Percentiles rank a stretch among this genome's conserved stretches.
phyloP scores from a whole-genome alignment of 257 asterid species.

The Nicotiana obtusifolia region DNA sequence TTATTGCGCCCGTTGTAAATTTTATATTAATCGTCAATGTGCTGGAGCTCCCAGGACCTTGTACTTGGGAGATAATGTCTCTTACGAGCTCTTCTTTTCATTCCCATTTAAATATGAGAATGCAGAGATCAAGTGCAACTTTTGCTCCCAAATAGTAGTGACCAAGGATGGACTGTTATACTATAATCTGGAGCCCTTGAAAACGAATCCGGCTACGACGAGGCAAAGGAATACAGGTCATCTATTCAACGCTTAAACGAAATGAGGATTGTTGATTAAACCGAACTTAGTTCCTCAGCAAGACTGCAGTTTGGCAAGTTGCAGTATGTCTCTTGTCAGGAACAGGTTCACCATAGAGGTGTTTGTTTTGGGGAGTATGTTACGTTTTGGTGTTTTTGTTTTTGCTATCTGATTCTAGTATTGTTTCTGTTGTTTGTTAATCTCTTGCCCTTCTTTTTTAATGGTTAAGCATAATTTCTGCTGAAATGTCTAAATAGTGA shows the following conservation, averaged over 20 bases:
- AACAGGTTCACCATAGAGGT: neutral
- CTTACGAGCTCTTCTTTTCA: neutral
- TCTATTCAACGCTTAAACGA: neutral
- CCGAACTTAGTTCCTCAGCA: conserved; percentile 9
- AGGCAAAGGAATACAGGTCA: too few relatives aligned
- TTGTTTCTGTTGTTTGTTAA: neutral
- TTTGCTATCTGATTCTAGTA: too few relatives aligned
- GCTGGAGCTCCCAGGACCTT: neutral
- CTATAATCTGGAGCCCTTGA: too few relatives aligned
- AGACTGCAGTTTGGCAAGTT: neutral
- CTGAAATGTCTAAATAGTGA: too few relatives aligned
- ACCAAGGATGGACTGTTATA: neutral
- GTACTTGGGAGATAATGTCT: neutral
- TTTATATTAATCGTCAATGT: neutral
- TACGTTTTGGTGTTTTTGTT: too few relatives aligned
- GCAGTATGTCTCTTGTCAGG: too few relatives aligned
- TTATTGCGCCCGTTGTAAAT: neutral
- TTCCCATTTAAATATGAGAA: neutral
- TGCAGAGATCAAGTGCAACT: neutral
- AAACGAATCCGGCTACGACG: too few relatives aligned
- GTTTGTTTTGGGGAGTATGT: neutral
- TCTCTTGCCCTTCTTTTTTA: too few relatives aligned
- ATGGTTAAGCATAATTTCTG: too few relatives aligned
- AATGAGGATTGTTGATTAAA: neutral
- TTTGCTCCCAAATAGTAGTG: neutral